A percentile compares a stretch with the other conserved stretches of the same genome.
phyloP scores from a whole-genome alignment of 75 land plant genomes.

The Pinus taeda region DNA sequence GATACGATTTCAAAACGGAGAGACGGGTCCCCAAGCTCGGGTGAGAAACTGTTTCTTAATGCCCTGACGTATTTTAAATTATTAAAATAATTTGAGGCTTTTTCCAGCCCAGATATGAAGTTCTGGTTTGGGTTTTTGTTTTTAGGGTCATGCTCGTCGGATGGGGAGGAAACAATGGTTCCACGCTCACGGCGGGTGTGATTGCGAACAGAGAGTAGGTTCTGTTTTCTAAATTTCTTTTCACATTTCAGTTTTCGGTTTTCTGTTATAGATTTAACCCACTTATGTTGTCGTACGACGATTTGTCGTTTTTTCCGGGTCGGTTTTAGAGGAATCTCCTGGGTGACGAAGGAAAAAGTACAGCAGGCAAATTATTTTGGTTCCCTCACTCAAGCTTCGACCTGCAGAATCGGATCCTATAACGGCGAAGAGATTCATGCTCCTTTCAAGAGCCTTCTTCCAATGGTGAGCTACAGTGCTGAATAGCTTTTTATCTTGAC shows the following conservation, averaged over 20 bases:
- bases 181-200: conserved; percentile 91
- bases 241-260: not conserved
- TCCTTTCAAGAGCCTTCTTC: conserved; percentile 59
- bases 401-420: conserved; percentile 43
- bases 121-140: not conserved
- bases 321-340: conserved; percentile 43
- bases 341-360: conserved; percentile 59
- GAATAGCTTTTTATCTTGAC: not conserved
- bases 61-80: too few relatives aligned
- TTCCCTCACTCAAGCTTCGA: conserved; percentile 51
- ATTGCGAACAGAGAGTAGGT: conserved; percentile 48
- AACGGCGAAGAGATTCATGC: conserved; percentile 50
- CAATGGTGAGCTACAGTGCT: conserved; percentile 16
- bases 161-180: conserved; percentile 99
- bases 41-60: conserved; percentile 20
- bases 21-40: conserved; percentile 88
- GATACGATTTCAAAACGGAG: conserved; percentile 79
- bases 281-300: not conserved
- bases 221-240: not conserved
- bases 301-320: not conserved
- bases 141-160: conserved; percentile 91
- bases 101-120: not conserved
- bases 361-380: conserved; percentile 58
- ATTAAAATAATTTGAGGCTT: too few relatives aligned
- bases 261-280: not conserved